These are phyloP conservation scores for Fusarium setosum DNA, from an alignment of 2,329 filamentous ascomycete genomes.

Conservation along the genomic window DNA sequence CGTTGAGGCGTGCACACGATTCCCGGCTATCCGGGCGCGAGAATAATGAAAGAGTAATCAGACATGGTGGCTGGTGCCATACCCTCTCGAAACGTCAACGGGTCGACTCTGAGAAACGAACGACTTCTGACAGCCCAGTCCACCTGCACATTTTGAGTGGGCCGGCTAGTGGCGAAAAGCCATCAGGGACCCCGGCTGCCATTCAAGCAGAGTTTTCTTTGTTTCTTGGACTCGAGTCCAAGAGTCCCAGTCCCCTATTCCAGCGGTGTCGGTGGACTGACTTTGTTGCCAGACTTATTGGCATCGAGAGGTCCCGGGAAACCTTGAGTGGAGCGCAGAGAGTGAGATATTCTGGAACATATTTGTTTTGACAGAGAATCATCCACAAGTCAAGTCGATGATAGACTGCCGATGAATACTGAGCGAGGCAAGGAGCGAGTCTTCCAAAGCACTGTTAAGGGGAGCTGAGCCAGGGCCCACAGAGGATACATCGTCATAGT, in stretches of 20 bases:
- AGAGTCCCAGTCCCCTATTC: slow-evolving; percentile 4
- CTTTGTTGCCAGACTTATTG: background rate
- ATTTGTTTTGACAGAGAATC: background rate
- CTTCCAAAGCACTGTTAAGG: background rate
- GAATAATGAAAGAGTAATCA: background rate
- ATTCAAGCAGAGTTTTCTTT: slow-evolving; percentile 10
- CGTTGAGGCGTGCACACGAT: background rate
- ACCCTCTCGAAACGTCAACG: background rate
- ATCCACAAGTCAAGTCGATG: background rate
- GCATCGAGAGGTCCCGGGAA: background rate
- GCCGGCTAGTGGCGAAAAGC: slow-evolving; percentile 14
- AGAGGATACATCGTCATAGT: slow-evolving; percentile 1
- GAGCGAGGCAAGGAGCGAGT: slow-evolving; percentile 2
- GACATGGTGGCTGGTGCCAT: background rate
- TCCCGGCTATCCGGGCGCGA: background rate
- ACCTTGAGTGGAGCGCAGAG: background rate
- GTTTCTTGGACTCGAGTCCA: background rate
- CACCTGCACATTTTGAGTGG: slow-evolving; percentile 3
- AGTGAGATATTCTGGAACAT: background rate
- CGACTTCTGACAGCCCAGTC: background rate
- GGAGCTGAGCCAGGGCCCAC: slow-evolving; percentile 27
- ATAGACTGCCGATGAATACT: background rate
- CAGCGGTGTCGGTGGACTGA: background rate
- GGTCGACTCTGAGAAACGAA: background rate
- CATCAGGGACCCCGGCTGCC: background rate